Base-by-base conservation (phyloP, 2,329 filamentous ascomycete genomes). In the Mycosphaerella sp. region DNA sequence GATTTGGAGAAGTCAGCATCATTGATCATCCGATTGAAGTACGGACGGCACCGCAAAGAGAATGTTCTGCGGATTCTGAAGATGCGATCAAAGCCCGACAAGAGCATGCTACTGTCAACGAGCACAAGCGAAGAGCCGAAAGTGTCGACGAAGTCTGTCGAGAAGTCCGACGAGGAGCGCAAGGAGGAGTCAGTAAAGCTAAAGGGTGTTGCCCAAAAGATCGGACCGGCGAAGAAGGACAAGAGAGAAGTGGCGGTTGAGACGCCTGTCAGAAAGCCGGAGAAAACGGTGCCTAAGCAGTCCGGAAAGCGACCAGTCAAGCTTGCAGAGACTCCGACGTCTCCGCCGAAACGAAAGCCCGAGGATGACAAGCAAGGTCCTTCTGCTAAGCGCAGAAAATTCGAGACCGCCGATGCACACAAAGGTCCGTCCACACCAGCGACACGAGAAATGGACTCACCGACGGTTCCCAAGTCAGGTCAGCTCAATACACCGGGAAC, bases 181-280 rank as follows among this genome's bases (percentile, higher is more conserved):
- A 55, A 56, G 32, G 50, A 56, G 16, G 50, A 52, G 14, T 30
- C 50, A 44, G 39, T 52, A 45, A 57, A 53, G 10, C 55, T 54
- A 0, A 64, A 64, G 45, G 64, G 64, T 9, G 63, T 65, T n/a
- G 63, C 64, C 9, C 62, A 65, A 45, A 65, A 62, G 39, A 49
- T 66, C 30, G 58, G 57, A 8, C 60, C 61, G 10, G 47, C 37
- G 27, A 54, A 52, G 47, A 59, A 59, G 46, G 49, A 59, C 28
- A 55, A 54, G 50, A 53, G 41, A 27, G 21, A 25, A 10, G 8
- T 45, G 9, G 36, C 42, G 18, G 53, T 45, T 48, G 49, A 59
- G 21, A 9, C 37, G 10, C 10, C 37, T 13, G 46, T 51, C 17
- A 55, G 35, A 21, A 17, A 27, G n/a, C 13, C 39, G 13, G 44